These are phyloP conservation scores for Nicotiana tomentosiformis DNA, from an alignment of 257 asterid genomes.

Conservation along the genomic window DNA sequence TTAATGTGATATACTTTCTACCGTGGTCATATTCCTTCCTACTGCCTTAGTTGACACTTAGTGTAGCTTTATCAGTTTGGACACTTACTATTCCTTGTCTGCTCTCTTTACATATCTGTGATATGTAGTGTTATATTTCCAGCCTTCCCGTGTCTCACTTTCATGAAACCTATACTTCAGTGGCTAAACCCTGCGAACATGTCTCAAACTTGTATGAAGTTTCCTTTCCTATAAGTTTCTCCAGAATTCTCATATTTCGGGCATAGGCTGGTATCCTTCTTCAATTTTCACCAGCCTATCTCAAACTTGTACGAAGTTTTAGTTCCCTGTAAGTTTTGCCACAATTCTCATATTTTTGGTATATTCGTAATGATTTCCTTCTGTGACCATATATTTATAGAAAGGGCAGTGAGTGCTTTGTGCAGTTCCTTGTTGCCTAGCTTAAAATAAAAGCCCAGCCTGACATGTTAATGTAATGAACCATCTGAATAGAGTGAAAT, in stretches of 20 bases:
- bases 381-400: not conserved
- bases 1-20: not conserved
- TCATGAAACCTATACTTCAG: not conserved
- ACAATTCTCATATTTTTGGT: not conserved
- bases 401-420: not conserved
- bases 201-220: not conserved
- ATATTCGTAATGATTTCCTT: not conserved
- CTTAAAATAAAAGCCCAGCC: not conserved
- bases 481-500: not conserved
- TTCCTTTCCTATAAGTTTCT: not conserved
- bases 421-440: not conserved
- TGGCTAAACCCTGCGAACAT: not conserved
- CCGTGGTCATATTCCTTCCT: not conserved
- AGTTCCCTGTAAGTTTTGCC: not conserved
- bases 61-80: not conserved
- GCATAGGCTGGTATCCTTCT: not conserved
- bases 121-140: not conserved
- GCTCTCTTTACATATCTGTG: not conserved
- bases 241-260: not conserved
- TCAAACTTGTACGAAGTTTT: not conserved
- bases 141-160: not conserved
- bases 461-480: not conserved
- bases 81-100: not conserved
- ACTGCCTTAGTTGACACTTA: not conserved
- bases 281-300: conserved; percentile 1